Evolutionary conservation across 768 basidiomycete genomes (phyloP).

Genomic region (Termitomyces sp.): DNA sequence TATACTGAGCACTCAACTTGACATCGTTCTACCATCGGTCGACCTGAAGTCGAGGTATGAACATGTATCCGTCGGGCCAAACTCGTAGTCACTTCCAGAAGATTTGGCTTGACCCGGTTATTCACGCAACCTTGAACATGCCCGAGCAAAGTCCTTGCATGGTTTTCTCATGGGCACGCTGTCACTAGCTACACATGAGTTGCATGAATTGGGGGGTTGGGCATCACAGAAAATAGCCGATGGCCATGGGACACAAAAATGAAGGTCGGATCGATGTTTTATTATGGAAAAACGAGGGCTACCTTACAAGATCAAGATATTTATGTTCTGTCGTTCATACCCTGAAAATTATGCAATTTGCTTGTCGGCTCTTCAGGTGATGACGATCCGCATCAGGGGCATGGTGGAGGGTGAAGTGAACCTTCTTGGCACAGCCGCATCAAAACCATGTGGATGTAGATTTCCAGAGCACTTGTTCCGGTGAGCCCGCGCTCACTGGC

Average conservation of each 20-base stretch:
- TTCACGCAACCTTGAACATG: background rate
- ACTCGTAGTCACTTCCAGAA: background rate
- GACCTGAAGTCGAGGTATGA: background rate
- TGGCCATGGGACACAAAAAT: too few relatives aligned
- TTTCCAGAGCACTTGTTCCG: conserved; percentile 4
- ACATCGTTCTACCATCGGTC: background rate
- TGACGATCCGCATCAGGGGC: background rate
- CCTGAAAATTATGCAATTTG: background rate
- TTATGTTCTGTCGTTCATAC: too few relatives aligned
- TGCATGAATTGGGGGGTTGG: too few relatives aligned
- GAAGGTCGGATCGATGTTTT: background rate
- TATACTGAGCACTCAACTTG: background rate
- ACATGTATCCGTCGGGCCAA: background rate
- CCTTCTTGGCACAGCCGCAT: conserved; percentile 4
- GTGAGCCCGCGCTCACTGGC: conserved; percentile 1
- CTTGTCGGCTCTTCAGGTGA: background rate
- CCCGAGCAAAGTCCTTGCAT: background rate
- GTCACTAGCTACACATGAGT: too few relatives aligned
- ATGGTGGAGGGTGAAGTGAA: background rate
- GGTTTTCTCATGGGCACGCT: background rate
- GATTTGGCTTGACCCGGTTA: background rate
- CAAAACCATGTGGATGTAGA: background rate
- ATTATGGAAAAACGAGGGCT: background rate
- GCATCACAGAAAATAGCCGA: too few relatives aligned
- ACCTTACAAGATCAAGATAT: too few relatives aligned